Conservation (phyloP, 495 filamentous ascomycete genomes). For the Trichoderma parareesei region DNA sequence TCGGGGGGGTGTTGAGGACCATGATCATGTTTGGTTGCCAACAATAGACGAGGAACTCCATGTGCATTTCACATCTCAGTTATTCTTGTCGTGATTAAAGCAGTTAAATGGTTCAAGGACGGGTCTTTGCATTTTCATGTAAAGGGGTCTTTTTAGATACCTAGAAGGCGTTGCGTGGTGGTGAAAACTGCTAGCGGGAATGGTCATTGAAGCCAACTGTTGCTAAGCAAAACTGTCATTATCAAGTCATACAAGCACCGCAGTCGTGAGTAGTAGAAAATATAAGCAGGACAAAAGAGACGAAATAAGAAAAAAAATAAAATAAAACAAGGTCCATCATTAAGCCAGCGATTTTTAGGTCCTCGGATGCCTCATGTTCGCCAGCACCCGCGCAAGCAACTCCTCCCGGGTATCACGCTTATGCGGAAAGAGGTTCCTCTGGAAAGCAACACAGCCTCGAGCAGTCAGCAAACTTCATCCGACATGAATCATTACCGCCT, state of each 20-base stretch:
- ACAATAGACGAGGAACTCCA: background rate
- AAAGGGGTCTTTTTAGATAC: too few relatives aligned
- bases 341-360: background rate
- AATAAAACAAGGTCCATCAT: background rate
- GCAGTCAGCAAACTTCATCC: background rate
- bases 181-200: too few relatives aligned
- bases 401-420: constrained; percentile 61
- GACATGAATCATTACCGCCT: background rate
- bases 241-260: background rate
- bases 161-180: too few relatives aligned
- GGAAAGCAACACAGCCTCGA: background rate
- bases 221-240: too few relatives aligned
- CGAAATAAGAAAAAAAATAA: background rate
- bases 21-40: background rate
- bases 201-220: too few relatives aligned
- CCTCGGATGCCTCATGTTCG: constrained; percentile 51
- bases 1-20: background rate
- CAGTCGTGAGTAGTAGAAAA: background rate
- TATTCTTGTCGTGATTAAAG: background rate
- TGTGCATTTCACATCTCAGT: background rate
- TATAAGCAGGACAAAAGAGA: background rate
- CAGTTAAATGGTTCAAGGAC: too few relatives aligned
- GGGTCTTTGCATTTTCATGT: too few relatives aligned
- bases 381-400: constrained; percentile 69
- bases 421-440: constrained; percentile 69